Evolutionary conservation across 192 early-diverging fungal species (phyloP).

Genomic region (Entophlyctis luteolus): DNA sequence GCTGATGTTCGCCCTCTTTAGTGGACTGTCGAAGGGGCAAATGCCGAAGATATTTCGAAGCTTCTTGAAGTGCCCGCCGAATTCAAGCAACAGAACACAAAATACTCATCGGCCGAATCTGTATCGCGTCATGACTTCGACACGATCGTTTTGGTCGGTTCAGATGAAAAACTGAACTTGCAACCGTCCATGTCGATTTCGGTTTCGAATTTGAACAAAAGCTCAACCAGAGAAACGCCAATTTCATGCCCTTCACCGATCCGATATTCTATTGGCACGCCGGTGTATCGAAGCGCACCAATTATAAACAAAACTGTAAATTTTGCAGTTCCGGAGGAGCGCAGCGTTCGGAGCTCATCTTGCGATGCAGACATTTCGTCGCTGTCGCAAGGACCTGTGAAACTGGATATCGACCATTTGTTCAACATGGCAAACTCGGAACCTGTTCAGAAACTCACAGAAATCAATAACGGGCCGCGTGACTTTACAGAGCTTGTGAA

Average conservation of each 20-base stretch:
- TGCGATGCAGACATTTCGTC: not conserved
- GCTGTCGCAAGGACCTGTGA: not conserved
- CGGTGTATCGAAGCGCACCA: slow-evolving; percentile 2
- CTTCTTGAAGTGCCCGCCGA: slow-evolving; percentile 3
- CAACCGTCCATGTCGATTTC: not conserved
- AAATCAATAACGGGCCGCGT: not conserved
- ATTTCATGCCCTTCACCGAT: not conserved
- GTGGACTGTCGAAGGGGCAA: slow-evolving; percentile 3
- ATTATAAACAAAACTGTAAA: slow-evolving; percentile 1
- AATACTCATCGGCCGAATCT: not conserved
- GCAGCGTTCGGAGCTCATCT: not conserved
- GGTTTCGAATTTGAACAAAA: not conserved
- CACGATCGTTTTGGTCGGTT: slow-evolving; percentile 5
- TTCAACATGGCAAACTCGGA: slow-evolving; percentile 8
- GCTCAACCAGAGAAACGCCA: not conserved
- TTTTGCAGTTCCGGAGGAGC: not conserved
- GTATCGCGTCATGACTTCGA: not conserved
- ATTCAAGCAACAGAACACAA: not conserved
- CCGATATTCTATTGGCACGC: no score
- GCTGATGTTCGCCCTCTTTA: no score
- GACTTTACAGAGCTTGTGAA: slow-evolving; percentile 10
- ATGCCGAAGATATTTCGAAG: not conserved
- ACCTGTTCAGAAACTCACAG: not conserved
- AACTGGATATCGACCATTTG: slow-evolving; percentile 13
- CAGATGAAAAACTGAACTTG: not conserved